Percentiles rank a stretch among this genome's conserved stretches.
These are phyloP conservation scores for Phytophthora parvispora DNA, from an alignment of 352 stramenopile genomes.

Conservation along the genomic window DNA sequence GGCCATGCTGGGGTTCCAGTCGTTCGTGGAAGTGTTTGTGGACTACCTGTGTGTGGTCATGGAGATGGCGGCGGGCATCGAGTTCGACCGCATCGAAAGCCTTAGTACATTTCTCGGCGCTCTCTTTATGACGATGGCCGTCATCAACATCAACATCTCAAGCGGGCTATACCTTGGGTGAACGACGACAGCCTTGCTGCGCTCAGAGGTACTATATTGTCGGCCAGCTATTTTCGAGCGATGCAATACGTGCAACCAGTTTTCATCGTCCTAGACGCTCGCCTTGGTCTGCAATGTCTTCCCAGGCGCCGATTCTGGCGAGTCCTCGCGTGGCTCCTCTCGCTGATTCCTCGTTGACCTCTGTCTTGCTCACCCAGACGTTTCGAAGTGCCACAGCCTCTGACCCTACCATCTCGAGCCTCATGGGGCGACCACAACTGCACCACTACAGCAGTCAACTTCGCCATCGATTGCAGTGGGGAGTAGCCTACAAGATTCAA, in stretches of 20 bases:
- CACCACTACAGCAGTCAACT: conserved; percentile 14
- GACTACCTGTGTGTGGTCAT: conserved; percentile 40
- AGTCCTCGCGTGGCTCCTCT: conserved; percentile 18
- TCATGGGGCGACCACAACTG: neutral
- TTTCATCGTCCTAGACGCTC: neutral
- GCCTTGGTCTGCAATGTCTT: neutral
- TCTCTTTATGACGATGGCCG: conserved; percentile 31
- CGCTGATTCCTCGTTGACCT: neutral
- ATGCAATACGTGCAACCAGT: neutral
- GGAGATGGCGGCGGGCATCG: conserved; percentile 38
- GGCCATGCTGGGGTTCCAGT: conserved; percentile 30
- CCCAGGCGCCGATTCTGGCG: conserved; percentile 1
- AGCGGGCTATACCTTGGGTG: conserved; percentile 34
- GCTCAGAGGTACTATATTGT: neutral
- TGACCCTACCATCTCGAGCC: neutral
- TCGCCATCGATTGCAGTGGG: conserved; percentile 11
- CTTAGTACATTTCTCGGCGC: conserved; percentile 30
- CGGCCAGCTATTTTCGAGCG: neutral
- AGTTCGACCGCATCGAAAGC: conserved; percentile 33
- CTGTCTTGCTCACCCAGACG: neutral
- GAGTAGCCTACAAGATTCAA: conserved; percentile 5
- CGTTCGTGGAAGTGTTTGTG: conserved; percentile 27
- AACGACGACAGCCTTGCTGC: neutral
- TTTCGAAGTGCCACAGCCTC: neutral
- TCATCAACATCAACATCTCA: conserved; percentile 45